Conservation (phyloP, 129 eudicot genomes). For the Chrysanthemum makinoi region DNA sequence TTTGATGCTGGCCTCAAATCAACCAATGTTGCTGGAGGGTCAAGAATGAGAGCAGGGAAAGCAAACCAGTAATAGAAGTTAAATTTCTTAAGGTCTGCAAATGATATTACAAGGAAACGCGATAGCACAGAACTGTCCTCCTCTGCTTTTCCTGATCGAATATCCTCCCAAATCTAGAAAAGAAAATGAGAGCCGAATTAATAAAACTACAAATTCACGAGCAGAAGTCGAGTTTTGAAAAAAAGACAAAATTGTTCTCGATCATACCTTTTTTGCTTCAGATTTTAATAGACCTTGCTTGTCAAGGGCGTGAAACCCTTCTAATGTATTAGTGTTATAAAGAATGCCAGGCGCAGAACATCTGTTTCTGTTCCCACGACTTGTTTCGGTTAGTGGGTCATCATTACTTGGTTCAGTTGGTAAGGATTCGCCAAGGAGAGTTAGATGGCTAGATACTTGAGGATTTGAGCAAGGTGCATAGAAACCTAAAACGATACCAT, state of each 20-base stretch:
- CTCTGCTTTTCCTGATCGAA: too few species aligned
- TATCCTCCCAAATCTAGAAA: too few species aligned
- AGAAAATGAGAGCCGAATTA: too few species aligned
- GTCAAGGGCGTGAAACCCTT: too few species aligned
- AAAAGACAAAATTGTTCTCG: too few species aligned
- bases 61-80: constrained; percentile 77
- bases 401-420: constrained; percentile 66
- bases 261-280: too few species aligned
- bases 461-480: constrained; percentile 40
- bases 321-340: constrained; percentile 1
- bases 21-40: constrained; percentile 80
- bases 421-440: constrained; percentile 74
- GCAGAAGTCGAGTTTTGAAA: too few species aligned
- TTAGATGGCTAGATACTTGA: constrained; percentile 23
- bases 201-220: too few species aligned
- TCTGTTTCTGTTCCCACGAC: constrained; percentile 71
- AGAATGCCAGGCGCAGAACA: constrained; percentile 81
- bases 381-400: constrained; percentile 31
- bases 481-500: too few species aligned
- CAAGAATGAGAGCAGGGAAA: constrained; percentile 77
- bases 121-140: too few species aligned
- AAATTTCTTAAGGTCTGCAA: constrained; percentile 89
- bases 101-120: constrained; percentile 63
- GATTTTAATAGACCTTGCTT: too few species aligned
- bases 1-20: constrained; percentile 72